A percentile compares a stretch with the other conserved stretches of the same genome.
phyloP scores from a whole-genome alignment of 768 basidiomycete genomes.

The Fistulinella prunicolor region DNA sequence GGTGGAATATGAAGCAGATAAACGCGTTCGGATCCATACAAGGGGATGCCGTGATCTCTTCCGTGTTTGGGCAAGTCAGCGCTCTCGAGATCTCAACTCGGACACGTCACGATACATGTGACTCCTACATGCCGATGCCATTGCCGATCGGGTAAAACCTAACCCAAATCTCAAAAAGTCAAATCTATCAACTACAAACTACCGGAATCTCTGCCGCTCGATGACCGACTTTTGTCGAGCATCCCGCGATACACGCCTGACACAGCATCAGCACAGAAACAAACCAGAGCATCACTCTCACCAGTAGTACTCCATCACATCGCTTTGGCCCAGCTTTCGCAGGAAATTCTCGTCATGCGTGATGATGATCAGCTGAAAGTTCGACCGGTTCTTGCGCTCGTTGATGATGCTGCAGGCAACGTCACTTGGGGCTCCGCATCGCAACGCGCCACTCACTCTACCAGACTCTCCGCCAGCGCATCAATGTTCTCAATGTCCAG shows the following conservation, averaged over 20 bases:
- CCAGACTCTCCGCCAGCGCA: slow-evolving; percentile 85
- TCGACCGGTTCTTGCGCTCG: slow-evolving; percentile 82
- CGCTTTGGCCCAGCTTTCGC: slow-evolving; percentile 80
- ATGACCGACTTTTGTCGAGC: slow-evolving; percentile 75
- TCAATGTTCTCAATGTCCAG: slow-evolving; percentile 95
- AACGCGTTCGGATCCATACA: slow-evolving; percentile 10
- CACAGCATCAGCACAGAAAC: not conserved
- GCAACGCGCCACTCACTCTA: slow-evolving; percentile 64
- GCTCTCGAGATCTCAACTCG: slow-evolving; percentile 15
- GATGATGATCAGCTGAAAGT: slow-evolving; percentile 96
- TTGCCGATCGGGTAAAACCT: slow-evolving; percentile 2
- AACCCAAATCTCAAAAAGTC: slow-evolving; percentile 12
- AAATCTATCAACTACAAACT: slow-evolving; percentile 21
- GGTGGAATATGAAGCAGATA: slow-evolving; percentile 3
- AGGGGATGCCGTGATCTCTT: not conserved
- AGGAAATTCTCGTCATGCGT: slow-evolving; percentile 98
- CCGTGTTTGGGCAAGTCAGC: slow-evolving; percentile 3
- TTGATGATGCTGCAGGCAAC: slow-evolving; percentile 73
- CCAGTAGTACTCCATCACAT: slow-evolving; percentile 97
- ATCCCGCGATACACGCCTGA: slow-evolving; percentile 78
- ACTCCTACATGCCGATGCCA: slow-evolving; percentile 11
- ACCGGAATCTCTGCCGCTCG: slow-evolving; percentile 66
- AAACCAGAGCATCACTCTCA: slow-evolving; percentile 23
- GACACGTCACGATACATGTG: slow-evolving; percentile 11
- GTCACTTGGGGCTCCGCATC: not conserved